phyloP scores from a whole-genome alignment of 1,284 basidiomycete genomes.

The Cryptococcus sp. region DNA sequence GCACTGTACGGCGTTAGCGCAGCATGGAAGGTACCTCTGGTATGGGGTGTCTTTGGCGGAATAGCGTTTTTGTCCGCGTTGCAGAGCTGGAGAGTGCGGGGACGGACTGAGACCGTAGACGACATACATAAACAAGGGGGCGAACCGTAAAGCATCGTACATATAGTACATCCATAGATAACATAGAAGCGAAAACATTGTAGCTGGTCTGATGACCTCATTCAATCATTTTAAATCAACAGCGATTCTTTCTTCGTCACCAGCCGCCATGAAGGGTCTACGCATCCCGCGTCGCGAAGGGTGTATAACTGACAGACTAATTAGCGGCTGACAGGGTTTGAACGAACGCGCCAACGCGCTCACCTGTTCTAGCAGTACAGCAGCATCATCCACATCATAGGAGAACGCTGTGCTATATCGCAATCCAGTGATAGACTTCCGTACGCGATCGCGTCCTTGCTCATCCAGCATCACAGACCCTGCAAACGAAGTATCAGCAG shows the following conservation, averaged over 20 bases:
- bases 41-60: constrained; percentile 23
- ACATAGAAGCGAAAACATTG: not conserved
- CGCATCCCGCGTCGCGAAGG: constrained; percentile 10
- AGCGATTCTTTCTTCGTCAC: constrained; percentile 12
- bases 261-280: constrained; percentile 16
- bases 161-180: not conserved
- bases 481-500: not conserved
- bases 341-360: not conserved
- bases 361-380: constrained; percentile 18
- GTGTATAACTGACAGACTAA: constrained; percentile 4
- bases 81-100: constrained; percentile 13
- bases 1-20: constrained; percentile 21
- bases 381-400: constrained; percentile 23
- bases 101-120: not conserved
- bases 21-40: constrained; percentile 13
- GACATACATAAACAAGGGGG: not conserved
- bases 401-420: constrained; percentile 10
- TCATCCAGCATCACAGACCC: constrained; percentile 20
- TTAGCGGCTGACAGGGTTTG: not conserved
- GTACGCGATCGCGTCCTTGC: constrained; percentile 4
- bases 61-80: constrained; percentile 8
- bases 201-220: not conserved
- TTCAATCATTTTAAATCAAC: constrained; percentile 7
- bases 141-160: no score
- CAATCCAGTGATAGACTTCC: constrained; percentile 8